Base-by-base conservation (phyloP, 208 protist genomes). In the Leishmania arabica region DNA sequence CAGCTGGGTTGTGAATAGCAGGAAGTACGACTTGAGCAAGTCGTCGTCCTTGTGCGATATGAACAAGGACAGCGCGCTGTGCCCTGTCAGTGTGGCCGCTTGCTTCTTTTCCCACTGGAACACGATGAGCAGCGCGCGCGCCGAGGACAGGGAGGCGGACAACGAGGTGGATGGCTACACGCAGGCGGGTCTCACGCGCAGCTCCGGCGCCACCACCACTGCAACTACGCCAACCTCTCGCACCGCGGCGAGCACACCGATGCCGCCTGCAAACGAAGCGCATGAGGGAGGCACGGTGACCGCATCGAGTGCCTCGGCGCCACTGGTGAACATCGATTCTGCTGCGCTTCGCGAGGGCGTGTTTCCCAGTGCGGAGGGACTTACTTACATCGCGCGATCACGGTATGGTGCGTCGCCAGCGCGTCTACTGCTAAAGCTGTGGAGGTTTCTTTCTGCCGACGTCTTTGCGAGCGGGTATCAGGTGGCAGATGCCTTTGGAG, bases 351-450 rank as follows among this genome's bases (percentile, higher is more conserved):
- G 37, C 24, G 42, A 31, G 11, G 27, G 68, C 42, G 21, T 0
- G 42, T 34, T 72, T 72, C 75, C 75, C 0, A 75, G 31, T 31
- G 75, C 75, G 37, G 49, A 85, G 62, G 82, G 78, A 70, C 75
- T 85, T 15, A 79, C 78, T 17, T 81, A 65, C 1, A 56, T 79
- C 40, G 74, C 78, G n/a, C 66, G 75, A 73, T 53, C 74, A 1
- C 79, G 75, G 60, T 84, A 78, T 73, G 84, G 72, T 0, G 84
- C 78, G 0, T 84, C 79, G 0, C 79, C 81, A n/a, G 84, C 80
- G 3, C 80, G 86, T 40, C 78, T 89, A 9, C 65, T 95, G 60
- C 60, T 92, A 17, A 85, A 86, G 58, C 83, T 95, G 56, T 95
- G 91, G 91, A 64, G 80, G 19, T 89, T 89, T 49, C 82, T 91